Evolutionary conservation across 2,329 filamentous ascomycete genomes (phyloP).

Genomic region (Penicillium occitanis): DNA sequence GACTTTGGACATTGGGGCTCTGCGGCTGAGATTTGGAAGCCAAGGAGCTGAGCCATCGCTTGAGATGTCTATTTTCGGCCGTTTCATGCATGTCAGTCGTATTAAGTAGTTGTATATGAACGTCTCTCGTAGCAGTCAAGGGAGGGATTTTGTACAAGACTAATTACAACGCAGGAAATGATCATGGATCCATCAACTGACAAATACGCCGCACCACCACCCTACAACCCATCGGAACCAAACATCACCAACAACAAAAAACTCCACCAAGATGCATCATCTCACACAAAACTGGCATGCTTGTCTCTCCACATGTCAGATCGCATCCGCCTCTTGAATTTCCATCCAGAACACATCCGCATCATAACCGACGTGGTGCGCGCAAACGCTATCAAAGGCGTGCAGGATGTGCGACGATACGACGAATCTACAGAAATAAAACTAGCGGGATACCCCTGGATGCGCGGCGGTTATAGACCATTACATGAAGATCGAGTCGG

Average conservation of each 20-base stretch:
- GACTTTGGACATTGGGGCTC: too few species aligned
- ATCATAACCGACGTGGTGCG: background rate
- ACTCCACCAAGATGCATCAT: background rate
- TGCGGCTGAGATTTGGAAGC: background rate
- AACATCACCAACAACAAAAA: background rate
- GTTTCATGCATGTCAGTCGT: background rate
- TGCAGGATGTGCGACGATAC: background rate
- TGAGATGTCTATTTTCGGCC: background rate
- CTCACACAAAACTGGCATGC: background rate
- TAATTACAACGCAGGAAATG: background rate
- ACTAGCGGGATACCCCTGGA: background rate
- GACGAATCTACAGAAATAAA: background rate
- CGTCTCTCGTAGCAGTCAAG: background rate
- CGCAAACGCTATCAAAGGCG: background rate
- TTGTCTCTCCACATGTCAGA: background rate
- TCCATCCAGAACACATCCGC: background rate
- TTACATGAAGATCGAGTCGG: background rate
- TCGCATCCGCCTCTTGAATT: background rate
- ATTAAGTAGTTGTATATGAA: background rate
- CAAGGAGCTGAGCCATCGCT: background rate
- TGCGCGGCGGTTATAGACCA: background rate
- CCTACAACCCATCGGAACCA: background rate
- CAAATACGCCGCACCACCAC: background rate
- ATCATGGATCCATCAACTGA: background rate
- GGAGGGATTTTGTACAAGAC: background rate